These are phyloP conservation scores for Styphnolobium japonicum DNA, from an alignment of 306 rosid species.

Conservation along the genomic window DNA sequence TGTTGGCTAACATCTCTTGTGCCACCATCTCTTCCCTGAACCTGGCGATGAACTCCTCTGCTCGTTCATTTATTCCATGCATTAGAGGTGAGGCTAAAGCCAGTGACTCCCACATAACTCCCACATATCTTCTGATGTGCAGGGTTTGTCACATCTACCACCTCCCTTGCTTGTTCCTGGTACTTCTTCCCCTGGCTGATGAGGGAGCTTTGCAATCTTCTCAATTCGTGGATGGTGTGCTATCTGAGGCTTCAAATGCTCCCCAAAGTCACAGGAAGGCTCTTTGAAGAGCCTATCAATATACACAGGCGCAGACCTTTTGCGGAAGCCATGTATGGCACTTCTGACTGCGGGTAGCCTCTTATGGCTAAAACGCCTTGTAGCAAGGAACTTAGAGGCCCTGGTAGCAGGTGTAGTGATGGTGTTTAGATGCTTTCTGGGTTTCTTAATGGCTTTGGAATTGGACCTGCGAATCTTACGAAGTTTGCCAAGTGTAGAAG, in stretches of 20 bases:
- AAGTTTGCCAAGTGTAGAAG: conserved; percentile 53
- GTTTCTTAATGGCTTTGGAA: conserved; percentile 51
- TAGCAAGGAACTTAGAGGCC: conserved; percentile 19
- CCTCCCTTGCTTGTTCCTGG: conserved; percentile 24
- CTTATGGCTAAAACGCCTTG: conserved; percentile 28
- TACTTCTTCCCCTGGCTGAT: not conserved
- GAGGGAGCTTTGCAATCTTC: not conserved
- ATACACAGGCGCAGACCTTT: conserved; percentile 43
- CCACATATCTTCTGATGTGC: conserved; percentile 53
- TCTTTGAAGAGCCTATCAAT: conserved; percentile 63
- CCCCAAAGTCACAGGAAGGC: conserved; percentile 28
- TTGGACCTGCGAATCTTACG: conserved; percentile 44
- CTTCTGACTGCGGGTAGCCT: not conserved
- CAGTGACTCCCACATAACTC: too few species aligned
- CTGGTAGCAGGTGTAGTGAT: not conserved
- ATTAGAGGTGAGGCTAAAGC: conserved; percentile 57
- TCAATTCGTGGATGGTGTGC: not conserved
- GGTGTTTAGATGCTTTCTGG: conserved; percentile 21
- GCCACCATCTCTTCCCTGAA: conserved; percentile 54
- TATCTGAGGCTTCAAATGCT: conserved; percentile 15
- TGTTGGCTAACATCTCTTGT: conserved; percentile 48
- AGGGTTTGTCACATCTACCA: not conserved
- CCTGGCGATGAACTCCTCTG: conserved; percentile 63
- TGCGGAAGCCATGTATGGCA: conserved; percentile 18
- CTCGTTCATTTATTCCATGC: conserved; percentile 67